phyloP scores from a whole-genome alignment of 148 eudicot species.

The Nyssa sinensis region DNA sequence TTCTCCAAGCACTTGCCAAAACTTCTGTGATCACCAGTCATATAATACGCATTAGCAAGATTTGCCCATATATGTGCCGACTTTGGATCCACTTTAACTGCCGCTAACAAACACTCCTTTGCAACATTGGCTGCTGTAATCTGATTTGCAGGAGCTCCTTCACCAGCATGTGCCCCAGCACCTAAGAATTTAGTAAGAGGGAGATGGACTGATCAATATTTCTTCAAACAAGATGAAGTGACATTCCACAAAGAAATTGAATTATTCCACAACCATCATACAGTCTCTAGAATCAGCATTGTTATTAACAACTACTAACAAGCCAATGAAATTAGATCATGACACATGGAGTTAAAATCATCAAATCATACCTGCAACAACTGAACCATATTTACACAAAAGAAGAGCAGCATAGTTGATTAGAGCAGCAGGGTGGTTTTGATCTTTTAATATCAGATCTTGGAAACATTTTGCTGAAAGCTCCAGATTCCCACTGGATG shows the following conservation, averaged over 20 bases:
- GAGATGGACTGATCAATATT: constrained; percentile 2
- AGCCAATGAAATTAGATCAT: not conserved
- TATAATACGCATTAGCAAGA: constrained; percentile 79
- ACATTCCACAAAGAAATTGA: not conserved
- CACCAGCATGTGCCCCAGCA: constrained; percentile 74
- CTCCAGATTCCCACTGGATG: constrained; percentile 81
- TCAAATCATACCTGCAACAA: constrained; percentile 67
- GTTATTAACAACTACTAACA: constrained; percentile 9
- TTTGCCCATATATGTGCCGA: constrained; percentile 91
- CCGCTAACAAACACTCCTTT: constrained; percentile 86
- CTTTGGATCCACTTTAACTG: constrained; percentile 74
- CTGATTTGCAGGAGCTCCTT: constrained; percentile 57
- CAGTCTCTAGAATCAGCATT: not conserved
- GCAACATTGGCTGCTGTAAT: constrained; percentile 64
- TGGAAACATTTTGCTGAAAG: constrained; percentile 79
- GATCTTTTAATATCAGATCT: constrained; percentile 81
- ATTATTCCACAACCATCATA: constrained; percentile 1
- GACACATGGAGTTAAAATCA: constrained; percentile 13
- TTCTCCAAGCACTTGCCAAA: constrained; percentile 92
- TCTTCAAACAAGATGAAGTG: constrained; percentile 1
- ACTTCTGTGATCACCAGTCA: constrained; percentile 74
- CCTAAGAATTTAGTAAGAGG: constrained; percentile 39
- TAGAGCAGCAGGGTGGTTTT: constrained; percentile 84
- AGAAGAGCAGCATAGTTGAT: constrained; percentile 85
- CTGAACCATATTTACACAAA: constrained; percentile 80